Conservation (phyloP, 768 basidiomycete species). For the Tremella mesenterica region DNA sequence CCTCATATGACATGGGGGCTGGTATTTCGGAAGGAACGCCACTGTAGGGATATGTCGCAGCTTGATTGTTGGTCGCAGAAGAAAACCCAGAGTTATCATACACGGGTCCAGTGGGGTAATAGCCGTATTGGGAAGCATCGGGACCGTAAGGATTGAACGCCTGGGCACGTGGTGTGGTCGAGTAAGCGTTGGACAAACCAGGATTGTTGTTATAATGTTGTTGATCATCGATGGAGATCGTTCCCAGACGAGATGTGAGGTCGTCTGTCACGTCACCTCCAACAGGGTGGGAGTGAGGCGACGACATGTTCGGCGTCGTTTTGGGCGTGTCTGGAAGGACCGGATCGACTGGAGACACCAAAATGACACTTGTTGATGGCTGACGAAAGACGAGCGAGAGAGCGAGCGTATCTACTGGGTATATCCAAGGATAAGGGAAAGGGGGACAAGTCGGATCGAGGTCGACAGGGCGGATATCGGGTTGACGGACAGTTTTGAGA, state of each 20-base stretch:
- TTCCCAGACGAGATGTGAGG: neutral
- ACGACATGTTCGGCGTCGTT: too few species aligned
- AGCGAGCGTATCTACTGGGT: too few species aligned
- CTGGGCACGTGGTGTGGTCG: neutral
- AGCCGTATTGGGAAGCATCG: neutral
- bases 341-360: too few species aligned
- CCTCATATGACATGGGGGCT: neutral
- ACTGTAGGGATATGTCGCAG: constrained; percentile 1
- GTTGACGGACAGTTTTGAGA: too few species aligned
- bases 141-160: neutral
- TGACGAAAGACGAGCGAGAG: too few species aligned
- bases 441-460: too few species aligned
- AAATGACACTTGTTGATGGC: too few species aligned
- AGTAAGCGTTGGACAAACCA: neutral
- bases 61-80: neutral
- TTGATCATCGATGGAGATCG: neutral
- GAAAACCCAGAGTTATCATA: neutral
- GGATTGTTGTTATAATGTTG: neutral
- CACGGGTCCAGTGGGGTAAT: neutral
- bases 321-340: too few species aligned
- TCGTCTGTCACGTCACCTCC: neutral
- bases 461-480: too few species aligned
- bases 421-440: too few species aligned
- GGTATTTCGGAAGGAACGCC: constrained; percentile 1
- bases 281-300: neutral